These are phyloP conservation scores for Fusarium sp. DNA, from an alignment of 2,329 filamentous ascomycete genomes.

Conservation along the genomic window DNA sequence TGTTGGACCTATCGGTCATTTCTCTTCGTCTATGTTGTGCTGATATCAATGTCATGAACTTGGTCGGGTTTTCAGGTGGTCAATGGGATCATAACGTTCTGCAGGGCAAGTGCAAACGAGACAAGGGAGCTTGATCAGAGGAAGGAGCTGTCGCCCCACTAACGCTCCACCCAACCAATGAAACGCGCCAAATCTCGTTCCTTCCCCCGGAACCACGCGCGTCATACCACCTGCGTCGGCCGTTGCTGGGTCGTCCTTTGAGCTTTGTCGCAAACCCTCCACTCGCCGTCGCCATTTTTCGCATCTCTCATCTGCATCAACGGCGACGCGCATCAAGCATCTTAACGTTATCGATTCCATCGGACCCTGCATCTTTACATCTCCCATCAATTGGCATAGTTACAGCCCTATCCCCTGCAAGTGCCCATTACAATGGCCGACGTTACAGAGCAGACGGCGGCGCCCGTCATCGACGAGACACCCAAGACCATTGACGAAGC, in stretches of 20 bases:
- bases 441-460: conserved; percentile 41
- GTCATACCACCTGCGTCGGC: conserved; percentile 29
- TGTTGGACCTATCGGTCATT: not conserved
- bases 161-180: conserved; percentile 21
- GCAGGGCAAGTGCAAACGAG: not conserved
- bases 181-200: conserved; percentile 3
- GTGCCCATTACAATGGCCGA: conserved; percentile 42
- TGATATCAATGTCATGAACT: not conserved
- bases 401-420: not conserved
- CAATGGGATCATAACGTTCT: not conserved
- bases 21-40: not conserved
- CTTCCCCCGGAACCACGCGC: conserved; percentile 23
- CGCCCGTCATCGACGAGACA: conserved; percentile 33
- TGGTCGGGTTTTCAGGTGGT: not conserved
- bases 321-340: not conserved
- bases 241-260: conserved; percentile 34
- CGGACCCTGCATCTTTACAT: not conserved
- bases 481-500: conserved; percentile 22
- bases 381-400: not conserved
- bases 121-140: not conserved
- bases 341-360: not conserved
- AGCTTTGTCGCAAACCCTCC: conserved; percentile 39
- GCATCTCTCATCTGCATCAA: conserved; percentile 20
- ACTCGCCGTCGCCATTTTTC: conserved; percentile 11
- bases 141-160: conserved; percentile 6